These are phyloP conservation scores for Nemania sp. DNA, from an alignment of 2,329 filamentous ascomycete species.

Conservation along the genomic window DNA sequence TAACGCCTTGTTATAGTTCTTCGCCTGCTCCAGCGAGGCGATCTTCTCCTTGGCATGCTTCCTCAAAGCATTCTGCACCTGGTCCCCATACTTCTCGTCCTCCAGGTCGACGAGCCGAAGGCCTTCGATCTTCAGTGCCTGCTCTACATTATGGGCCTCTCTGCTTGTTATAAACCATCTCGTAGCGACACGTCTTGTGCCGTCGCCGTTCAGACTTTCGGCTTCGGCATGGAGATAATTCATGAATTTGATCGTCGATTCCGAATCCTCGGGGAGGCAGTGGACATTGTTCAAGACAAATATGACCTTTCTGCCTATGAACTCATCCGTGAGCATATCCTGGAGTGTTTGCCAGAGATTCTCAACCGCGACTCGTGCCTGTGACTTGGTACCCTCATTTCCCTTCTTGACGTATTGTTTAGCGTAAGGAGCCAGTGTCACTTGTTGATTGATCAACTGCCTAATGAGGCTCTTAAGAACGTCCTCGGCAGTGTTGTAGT, in stretches of 20 bases:
- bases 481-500: slow-evolving; percentile 48
- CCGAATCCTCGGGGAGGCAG: slow-evolving; percentile 43
- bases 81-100: slow-evolving; percentile 44
- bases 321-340: slow-evolving; percentile 47
- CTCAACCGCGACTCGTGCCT: slow-evolving; percentile 43
- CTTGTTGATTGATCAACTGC: slow-evolving; percentile 45
- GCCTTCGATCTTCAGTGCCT: slow-evolving; percentile 37
- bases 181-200: slow-evolving; percentile 35
- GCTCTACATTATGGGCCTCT: slow-evolving; percentile 40
- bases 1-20: slow-evolving; percentile 49
- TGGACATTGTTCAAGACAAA: slow-evolving; percentile 50
- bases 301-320: slow-evolving; percentile 44
- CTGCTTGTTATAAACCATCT: slow-evolving; percentile 50
- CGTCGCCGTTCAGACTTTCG: slow-evolving; percentile 30
- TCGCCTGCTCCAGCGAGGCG: slow-evolving; percentile 39
- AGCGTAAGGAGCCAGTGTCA: slow-evolving; percentile 43
- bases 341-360: slow-evolving; percentile 49
- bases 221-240: slow-evolving; percentile 41
- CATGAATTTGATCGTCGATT: slow-evolving; percentile 45
- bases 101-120: slow-evolving; percentile 45
- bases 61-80: slow-evolving; percentile 44
- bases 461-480: slow-evolving; percentile 47
- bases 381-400: slow-evolving; percentile 36
- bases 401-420: slow-evolving; percentile 43
- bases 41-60: slow-evolving; percentile 46